Base-by-base conservation (phyloP, 78 protist genomes). In the Dictyostelium capitatum region DNA sequence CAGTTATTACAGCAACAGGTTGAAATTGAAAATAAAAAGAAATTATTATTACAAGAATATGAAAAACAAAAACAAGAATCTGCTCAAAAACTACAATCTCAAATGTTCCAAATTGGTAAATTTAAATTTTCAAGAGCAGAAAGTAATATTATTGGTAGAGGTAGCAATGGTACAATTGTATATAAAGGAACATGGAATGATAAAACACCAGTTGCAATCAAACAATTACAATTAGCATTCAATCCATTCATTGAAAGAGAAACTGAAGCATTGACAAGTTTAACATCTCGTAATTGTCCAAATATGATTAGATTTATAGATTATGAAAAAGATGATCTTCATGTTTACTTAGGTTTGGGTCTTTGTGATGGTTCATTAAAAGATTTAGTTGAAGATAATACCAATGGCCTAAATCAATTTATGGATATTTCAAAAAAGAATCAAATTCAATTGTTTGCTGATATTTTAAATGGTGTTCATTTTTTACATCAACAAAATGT, bases 171-270 rank as follows among this genome's bases (percentile, higher is more conserved):
- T 28, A 84, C 91, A 57, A 25, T 84, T 37, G 91, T 84, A 12
- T 84, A n/a, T 46, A 50, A 50, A 73, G 91, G 91, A 23, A 12
- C 74, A 15, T 84, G 91, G 91, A 74, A 67, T 73, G 82, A 84
- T 25, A 70, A 43, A 57, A 57, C 74, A 23, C 91, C 91, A n/a
- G 82, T 84, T 54, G 91, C 91, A 53, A 84, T 84, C n/a, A 84
- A 84, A 48, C 62, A 54, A 46, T 59, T 84, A 43, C 47, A 65
- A 41, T 73, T 73, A 41, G 91, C 57, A 59, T 84, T 84, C 41
- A 74, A 84, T 59, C 64, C 57, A 28, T 3, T 73, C 4, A 84
- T 84, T 5, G 43, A 25, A 12, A 84, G 74, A 37, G 91, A 73
- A 47, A 47, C 56, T 19, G 91, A 83, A 25, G 48, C 57, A 19